A percentile compares a stretch with the other conserved stretches of the same genome.
Conservation (phyloP, 1,284 basidiomycete species). For the Irpex sp. region DNA sequence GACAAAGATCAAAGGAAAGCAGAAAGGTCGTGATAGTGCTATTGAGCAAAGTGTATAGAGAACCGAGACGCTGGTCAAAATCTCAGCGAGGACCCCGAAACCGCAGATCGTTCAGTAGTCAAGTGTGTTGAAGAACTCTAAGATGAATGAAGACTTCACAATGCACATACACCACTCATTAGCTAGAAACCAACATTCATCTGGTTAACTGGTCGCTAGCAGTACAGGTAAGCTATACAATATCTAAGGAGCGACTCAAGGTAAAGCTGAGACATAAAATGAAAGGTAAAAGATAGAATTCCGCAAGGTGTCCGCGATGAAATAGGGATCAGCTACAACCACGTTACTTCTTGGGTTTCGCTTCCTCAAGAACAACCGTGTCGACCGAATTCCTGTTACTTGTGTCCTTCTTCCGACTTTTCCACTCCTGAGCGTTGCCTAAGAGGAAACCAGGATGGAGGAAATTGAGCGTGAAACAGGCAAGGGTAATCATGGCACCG, state of each 20-base stretch:
- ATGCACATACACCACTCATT: too few relatives aligned
- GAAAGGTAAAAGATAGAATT: too few relatives aligned
- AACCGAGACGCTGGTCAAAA: neutral
- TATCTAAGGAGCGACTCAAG: too few relatives aligned
- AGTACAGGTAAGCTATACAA: too few relatives aligned
- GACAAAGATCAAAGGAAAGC: neutral
- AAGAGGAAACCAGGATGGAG: constrained; percentile 41
- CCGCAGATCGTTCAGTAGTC: neutral
- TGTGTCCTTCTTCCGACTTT: neutral
- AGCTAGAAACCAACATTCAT: too few relatives aligned
- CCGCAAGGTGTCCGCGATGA: too few relatives aligned
- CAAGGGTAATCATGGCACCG: constrained; percentile 52
- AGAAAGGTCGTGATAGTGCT: neutral
- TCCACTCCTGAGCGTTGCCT: constrained; percentile 8
- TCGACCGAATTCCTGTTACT: neutral
- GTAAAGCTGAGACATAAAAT: too few relatives aligned
- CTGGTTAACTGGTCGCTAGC: too few relatives aligned
- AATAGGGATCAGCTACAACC: too few relatives aligned
- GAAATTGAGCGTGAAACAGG: constrained; percentile 49
- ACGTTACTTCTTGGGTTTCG: neutral
- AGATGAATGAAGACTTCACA: too few relatives aligned
- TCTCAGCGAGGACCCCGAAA: neutral
- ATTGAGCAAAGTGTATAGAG: neutral
- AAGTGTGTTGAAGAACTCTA: too few relatives aligned
- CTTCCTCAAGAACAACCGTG: neutral